Base-by-base conservation (phyloP, 78 protist species). In the Dictyostelium purpureum region DNA sequence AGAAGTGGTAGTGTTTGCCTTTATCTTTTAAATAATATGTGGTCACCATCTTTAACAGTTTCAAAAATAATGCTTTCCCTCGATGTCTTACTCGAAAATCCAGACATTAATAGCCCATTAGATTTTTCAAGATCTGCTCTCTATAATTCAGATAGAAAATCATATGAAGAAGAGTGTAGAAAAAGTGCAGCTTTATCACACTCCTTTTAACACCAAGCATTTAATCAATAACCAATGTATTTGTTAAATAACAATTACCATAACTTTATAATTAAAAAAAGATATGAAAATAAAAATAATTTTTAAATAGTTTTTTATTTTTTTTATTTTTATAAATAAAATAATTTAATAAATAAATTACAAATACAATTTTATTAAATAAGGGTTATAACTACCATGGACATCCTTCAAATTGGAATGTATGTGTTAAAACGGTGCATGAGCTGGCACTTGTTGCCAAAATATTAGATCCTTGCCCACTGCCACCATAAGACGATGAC, bases 41-140 rank as follows among this genome's bases (percentile, higher is more conserved):
- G 98, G 98, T 11, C 52, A 26, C 98, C 98, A 4, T 97, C 98
- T 10, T 74, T 97, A n/a, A 96, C 98, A n/a, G 87, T 95, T 37
- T 57, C 94, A 43, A 96, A 96, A 38, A 95, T 95, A 2, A 67
- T 96, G 67, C 79, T 95, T 14, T 89, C 98, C 2, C 37, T 97
- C 37, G 63, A 66, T 24, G 76, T 95, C 6, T 90, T 97, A 26
- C 67, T 97, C 21, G 26, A 96, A n/a, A 93, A 94, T 63, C 96
- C 98, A 33, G 95, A 97, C 81, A 89, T 96, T 2, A 56, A 31
- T 5, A 87, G 89, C 21, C 88, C 82, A 38, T 18, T 77, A 4
- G 91, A 87, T 56, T n/a, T 28, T 6, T 49, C 40, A 9, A 87
- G 73, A 31, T 75, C 89, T 2, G 66, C 54, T 37, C 38, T 82